These are phyloP conservation scores for Candida glaebosa DNA, from an alignment of 805 yeast genomes.

Conservation along the genomic window DNA sequence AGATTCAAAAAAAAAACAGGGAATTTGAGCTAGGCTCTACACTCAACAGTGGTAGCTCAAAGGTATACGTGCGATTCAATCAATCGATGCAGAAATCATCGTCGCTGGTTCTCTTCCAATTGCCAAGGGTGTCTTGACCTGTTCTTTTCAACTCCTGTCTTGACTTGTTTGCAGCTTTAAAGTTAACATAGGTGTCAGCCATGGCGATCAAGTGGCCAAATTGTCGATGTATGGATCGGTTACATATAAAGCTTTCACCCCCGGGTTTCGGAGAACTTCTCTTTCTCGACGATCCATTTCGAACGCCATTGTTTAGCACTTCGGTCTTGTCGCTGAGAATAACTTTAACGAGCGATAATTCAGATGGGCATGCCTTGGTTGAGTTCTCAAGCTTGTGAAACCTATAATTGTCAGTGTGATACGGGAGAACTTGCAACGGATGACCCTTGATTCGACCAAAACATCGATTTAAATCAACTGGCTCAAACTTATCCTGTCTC, in stretches of 20 bases:
- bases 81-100: slow-evolving; percentile 37
- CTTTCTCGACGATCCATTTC: slow-evolving; percentile 53
- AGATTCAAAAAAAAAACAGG: no score
- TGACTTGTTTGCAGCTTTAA: slow-evolving; percentile 22
- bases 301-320: slow-evolving; percentile 55
- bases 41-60: no score
- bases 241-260: slow-evolving; percentile 42
- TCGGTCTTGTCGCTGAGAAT: slow-evolving; percentile 23
- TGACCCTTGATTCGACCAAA: slow-evolving; percentile 24
- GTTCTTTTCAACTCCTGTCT: slow-evolving; percentile 27
- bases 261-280: slow-evolving; percentile 40
- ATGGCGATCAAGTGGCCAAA: neutral
- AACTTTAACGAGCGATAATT: slow-evolving; percentile 26
- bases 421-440: slow-evolving; percentile 19
- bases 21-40: no score
- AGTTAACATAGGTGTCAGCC: slow-evolving; percentile 22
- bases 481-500: slow-evolving; percentile 28
- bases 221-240: slow-evolving; percentile 9
- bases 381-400: slow-evolving; percentile 19
- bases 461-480: slow-evolving; percentile 37
- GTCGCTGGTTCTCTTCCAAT: slow-evolving; percentile 44
- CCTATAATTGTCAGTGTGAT: slow-evolving; percentile 17
- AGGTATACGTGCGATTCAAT: neutral
- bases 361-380: slow-evolving; percentile 21
- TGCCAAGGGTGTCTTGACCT: slow-evolving; percentile 30